Evolutionary conservation across 1,284 basidiomycete genomes (phyloP).

Genomic region (Cryptococcus sp.): DNA sequence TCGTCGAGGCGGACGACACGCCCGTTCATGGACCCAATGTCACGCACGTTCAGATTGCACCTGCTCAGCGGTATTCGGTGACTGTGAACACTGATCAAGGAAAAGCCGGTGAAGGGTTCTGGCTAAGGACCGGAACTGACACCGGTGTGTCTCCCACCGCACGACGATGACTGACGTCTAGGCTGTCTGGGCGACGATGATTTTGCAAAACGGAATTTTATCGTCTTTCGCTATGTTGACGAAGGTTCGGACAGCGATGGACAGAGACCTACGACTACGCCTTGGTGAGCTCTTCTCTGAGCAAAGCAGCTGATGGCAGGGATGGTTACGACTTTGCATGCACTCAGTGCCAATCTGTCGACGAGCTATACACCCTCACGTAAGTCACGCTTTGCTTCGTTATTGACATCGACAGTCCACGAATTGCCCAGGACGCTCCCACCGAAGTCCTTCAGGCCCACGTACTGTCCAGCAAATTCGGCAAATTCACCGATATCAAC

Average conservation of each 20-base stretch:
- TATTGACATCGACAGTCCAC: conserved; percentile 21
- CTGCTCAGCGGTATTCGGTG: conserved; percentile 39
- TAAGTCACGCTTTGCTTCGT: conserved; percentile 3
- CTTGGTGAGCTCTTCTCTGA: background rate
- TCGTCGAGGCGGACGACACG: conserved; percentile 32
- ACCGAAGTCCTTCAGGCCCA: conserved; percentile 9
- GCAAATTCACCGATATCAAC: conserved; percentile 15
- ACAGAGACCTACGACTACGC: background rate
- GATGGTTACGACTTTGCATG: conserved; percentile 5
- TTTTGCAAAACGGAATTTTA: background rate
- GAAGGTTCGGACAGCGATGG: background rate
- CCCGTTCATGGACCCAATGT: conserved; percentile 17
- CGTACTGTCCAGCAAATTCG: conserved; percentile 20
- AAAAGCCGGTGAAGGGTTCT: conserved; percentile 23
- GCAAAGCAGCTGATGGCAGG: conserved; percentile 1
- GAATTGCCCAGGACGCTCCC: conserved; percentile 20
- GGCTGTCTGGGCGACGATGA: background rate
- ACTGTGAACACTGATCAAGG: conserved; percentile 34
- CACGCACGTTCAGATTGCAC: conserved; percentile 21
- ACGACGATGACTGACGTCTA: background rate
- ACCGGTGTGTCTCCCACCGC: conserved; percentile 4
- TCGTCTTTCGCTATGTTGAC: background rate
- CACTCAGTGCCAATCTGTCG: conserved; percentile 14
- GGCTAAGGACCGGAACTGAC: conserved; percentile 30
- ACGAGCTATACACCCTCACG: conserved; percentile 15